Evolutionary conservation across 768 basidiomycete genomes (phyloP), one percentile per base, ranked within the genome.

Genomic region (Tylopilus felleus): DNA sequence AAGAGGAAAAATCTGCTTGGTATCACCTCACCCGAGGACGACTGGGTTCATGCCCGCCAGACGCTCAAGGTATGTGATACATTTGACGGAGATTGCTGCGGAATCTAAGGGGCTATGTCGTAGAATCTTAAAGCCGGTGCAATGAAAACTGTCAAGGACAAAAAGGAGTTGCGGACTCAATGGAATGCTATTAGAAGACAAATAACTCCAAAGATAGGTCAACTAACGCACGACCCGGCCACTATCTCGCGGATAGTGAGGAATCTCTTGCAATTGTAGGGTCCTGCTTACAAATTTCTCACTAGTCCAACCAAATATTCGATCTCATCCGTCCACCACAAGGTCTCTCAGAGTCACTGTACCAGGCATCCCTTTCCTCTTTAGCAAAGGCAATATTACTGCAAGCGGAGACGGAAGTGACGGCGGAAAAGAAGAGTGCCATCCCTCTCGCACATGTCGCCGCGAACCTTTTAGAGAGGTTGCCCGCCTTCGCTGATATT

Each of bases 321-420:
- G 71, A 73, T n/a, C 65, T 80, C 27, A 60, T 82, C 41, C 55
- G 60, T 23, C 71, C 76, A 12, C 55, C 61, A 13, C 63, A 64
- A 19, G 60, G 59, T 0, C 60, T 65, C 51, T 65, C 69, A 13
- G 57, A 60, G 35, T 59, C 67, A n/a, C 73, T 89, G 49, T 95
- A 93, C 67, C 69, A 77, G 44, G 90, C 92, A 47, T 78, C 88
- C 21, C 80, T 95, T 42, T 94, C 90, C 21, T 88, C 93, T n/a
- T 80, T 98, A 38, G 77, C 92, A 44, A 98, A 98, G 66, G 76
- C 84, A 17, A 85, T 98, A 56, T 78, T 98, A 41, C 78, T 90
- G 31, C 96, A 98, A 73, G 94, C 94, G 17, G 94, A 97, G 74
- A 88, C 86, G 0, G 96, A 98, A 70, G 90, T 96, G 9, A 83